Evolutionary conservation across 73 alveolate genomes (phyloP).

Genomic region (Paramecium tetraurelia): DNA sequence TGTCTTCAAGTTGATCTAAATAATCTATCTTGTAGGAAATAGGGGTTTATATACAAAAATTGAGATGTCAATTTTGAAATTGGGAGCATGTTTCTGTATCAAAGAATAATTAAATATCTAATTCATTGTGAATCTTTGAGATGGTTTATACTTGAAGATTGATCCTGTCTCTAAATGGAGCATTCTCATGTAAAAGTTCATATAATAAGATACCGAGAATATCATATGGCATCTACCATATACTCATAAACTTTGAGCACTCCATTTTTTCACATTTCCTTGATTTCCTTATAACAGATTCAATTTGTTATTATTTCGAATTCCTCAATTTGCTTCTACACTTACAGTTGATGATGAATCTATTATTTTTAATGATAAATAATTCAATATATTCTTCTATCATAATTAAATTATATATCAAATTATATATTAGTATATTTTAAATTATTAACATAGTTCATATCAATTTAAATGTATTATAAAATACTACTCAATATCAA

Average conservation of each 20-base stretch:
- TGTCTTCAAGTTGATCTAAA: slow-evolving; percentile 76
- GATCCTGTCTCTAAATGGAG: slow-evolving; percentile 72
- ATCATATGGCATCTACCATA: slow-evolving; percentile 61
- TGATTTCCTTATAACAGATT: slow-evolving; percentile 49
- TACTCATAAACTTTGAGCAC: slow-evolving; percentile 78
- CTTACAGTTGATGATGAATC: background rate
- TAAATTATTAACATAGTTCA: background rate
- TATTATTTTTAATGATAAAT: background rate
- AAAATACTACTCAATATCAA: background rate
- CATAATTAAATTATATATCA: too few species aligned
- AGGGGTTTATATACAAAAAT: background rate
- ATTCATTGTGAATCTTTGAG: slow-evolving; percentile 77
- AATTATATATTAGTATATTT: too few species aligned
- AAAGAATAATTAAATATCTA: slow-evolving; percentile 88
- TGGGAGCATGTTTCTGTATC: slow-evolving; percentile 64
- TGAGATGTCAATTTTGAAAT: background rate
- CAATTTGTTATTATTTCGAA: background rate
- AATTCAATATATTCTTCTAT: too few species aligned
- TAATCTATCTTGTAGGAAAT: slow-evolving; percentile 65
- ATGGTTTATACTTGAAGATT: slow-evolving; percentile 74
- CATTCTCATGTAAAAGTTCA: slow-evolving; percentile 88
- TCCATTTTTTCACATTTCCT: slow-evolving; percentile 57
- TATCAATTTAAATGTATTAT: background rate
- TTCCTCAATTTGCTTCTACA: background rate
- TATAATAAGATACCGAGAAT: slow-evolving; percentile 80